Evolutionary conservation across 2,329 filamentous ascomycete genomes (phyloP).

Genomic region (Celoporthe dispersa): DNA sequence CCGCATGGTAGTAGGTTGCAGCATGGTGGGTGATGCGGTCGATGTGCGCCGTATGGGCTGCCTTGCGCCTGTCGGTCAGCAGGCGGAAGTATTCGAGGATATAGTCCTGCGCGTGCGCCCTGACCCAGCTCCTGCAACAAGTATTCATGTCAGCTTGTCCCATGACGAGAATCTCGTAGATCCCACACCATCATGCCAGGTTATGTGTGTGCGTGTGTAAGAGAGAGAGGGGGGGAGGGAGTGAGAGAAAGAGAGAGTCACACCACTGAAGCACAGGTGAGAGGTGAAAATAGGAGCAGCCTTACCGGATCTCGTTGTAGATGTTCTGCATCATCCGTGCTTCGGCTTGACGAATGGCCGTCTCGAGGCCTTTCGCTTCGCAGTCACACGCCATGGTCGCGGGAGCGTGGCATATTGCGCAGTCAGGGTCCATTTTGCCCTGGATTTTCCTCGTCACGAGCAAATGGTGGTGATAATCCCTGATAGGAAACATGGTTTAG

Average conservation of each 20-base stretch:
- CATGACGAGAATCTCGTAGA: background rate
- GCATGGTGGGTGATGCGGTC: constrained; percentile 60
- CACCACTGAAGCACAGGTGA: background rate
- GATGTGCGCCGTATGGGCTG: constrained; percentile 58
- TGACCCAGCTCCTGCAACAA: constrained; percentile 62
- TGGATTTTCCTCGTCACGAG: constrained; percentile 54
- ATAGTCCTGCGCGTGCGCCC: constrained; percentile 68
- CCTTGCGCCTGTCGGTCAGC: constrained; percentile 64
- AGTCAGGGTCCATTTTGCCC: constrained; percentile 71
- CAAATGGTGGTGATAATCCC: constrained; percentile 26
- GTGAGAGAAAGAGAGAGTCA: background rate
- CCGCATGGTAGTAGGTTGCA: constrained; percentile 60
- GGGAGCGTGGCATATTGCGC: constrained; percentile 67
- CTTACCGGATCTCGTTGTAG: constrained; percentile 67
- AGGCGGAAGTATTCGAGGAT: constrained; percentile 68
- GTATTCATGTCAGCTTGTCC: constrained; percentile 9
- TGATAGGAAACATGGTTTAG: constrained; percentile 30
- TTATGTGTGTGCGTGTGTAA: too few species aligned
- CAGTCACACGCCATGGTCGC: constrained; percentile 65
- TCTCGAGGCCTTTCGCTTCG: constrained; percentile 67
- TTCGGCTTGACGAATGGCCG: constrained; percentile 67
- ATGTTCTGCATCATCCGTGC: constrained; percentile 65
- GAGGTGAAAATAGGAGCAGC: constrained; percentile 7
- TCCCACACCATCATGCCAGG: background rate
- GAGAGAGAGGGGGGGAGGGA: too few species aligned